phyloP scores from a whole-genome alignment of 2,329 filamentous ascomycete species.

The Teratosphaeria nubilosa region DNA sequence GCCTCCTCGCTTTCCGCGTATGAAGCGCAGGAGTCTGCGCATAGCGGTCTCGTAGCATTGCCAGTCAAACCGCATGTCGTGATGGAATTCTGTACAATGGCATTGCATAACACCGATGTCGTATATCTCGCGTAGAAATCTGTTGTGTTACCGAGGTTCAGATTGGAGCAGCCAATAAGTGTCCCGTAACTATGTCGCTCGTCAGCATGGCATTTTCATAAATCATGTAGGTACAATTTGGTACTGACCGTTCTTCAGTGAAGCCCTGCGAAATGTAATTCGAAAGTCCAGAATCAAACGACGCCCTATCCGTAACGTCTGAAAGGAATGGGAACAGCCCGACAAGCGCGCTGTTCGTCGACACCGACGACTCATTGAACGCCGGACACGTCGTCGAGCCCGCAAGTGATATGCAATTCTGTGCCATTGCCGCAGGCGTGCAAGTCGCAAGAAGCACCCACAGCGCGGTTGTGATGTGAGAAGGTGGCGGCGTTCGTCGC shows the following conservation, averaged over 20 bases:
- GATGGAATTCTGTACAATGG: slow-evolving; percentile 83
- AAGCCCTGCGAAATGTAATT: slow-evolving; percentile 67
- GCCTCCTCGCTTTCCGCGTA: slow-evolving; percentile 82
- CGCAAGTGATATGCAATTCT: slow-evolving; percentile 56
- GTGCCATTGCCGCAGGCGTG: slow-evolving; percentile 23
- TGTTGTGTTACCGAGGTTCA: slow-evolving; percentile 69
- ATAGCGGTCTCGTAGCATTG: slow-evolving; percentile 62
- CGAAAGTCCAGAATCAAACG: slow-evolving; percentile 67
- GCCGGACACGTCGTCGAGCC: slow-evolving; percentile 62
- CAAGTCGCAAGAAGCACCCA: slow-evolving; percentile 17
- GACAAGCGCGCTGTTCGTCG: slow-evolving; percentile 48
- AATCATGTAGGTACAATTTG: not conserved
- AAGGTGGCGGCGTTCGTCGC: not conserved
- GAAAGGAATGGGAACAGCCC: slow-evolving; percentile 69
- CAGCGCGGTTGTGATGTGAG: not conserved
- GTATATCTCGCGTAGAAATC: slow-evolving; percentile 89
- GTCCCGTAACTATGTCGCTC: slow-evolving; percentile 58
- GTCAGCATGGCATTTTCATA: slow-evolving; percentile 19
- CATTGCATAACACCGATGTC: slow-evolving; percentile 83
- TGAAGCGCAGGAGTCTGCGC: slow-evolving; percentile 80
- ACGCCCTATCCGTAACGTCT: slow-evolving; percentile 62
- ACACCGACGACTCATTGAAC: slow-evolving; percentile 62
- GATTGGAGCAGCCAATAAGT: slow-evolving; percentile 66
- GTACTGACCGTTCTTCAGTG: slow-evolving; percentile 61
- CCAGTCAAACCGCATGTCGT: slow-evolving; percentile 54